These are phyloP conservation scores for Penicillium polonicum DNA, from an alignment of 2,329 filamentous ascomycete species.

Conservation along the genomic window DNA sequence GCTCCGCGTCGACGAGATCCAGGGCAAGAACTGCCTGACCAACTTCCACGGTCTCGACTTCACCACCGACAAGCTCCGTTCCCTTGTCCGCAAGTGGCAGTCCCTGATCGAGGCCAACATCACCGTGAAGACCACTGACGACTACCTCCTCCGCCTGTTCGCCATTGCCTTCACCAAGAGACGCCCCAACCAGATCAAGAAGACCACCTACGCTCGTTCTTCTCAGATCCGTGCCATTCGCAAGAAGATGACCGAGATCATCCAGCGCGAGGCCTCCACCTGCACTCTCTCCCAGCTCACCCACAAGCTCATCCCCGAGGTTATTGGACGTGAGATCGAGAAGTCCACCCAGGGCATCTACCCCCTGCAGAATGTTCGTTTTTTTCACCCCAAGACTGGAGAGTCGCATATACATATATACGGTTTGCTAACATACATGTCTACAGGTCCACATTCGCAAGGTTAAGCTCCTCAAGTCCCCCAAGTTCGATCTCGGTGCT, in stretches of 20 bases:
- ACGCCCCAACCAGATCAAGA: constrained; percentile 99
- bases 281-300: constrained; percentile 96
- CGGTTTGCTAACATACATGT: constrained; percentile 36
- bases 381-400: not conserved
- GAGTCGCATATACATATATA: not conserved
- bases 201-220: constrained; percentile 96
- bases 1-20: constrained; percentile 96
- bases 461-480: constrained; percentile 98
- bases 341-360: constrained; percentile 99
- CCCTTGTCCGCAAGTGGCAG: constrained; percentile 99
- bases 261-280: constrained; percentile 89
- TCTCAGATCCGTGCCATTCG: constrained; percentile 98
- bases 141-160: constrained; percentile 99
- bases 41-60: constrained; percentile 99
- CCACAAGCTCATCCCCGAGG: constrained; percentile 98
- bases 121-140: constrained; percentile 99
- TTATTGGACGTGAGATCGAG: constrained; percentile 99
- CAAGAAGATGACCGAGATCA: constrained; percentile 99
- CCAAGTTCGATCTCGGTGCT: constrained; percentile 98
- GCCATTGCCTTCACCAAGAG: constrained; percentile 99
- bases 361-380: constrained; percentile 92
- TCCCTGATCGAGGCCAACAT: constrained; percentile 99
- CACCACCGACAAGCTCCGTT: constrained; percentile 99
- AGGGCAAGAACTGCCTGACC: constrained; percentile 99
- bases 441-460: constrained; percentile 96